A percentile compares a stretch with the other conserved stretches of the same genome.
Evolutionary conservation across 2,329 filamentous ascomycete species (phyloP).

Genomic region (Sordariomycetes sp.): DNA sequence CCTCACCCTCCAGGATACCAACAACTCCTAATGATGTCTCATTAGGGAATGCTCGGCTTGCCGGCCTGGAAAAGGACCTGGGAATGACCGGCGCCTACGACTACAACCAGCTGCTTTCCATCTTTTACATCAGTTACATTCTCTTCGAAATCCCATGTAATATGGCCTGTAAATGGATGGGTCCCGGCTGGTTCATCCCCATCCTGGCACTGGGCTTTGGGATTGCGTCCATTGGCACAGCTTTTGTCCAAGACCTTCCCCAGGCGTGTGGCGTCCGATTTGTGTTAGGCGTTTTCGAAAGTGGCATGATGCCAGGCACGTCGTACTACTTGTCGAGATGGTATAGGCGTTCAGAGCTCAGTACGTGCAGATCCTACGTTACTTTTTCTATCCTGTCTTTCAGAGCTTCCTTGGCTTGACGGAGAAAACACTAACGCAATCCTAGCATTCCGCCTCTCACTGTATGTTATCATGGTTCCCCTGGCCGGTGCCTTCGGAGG

Average conservation of each 20-base stretch:
- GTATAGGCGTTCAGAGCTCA: constrained; percentile 33
- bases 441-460: constrained; percentile 49
- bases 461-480: constrained; percentile 57
- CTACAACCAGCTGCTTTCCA: constrained; percentile 49
- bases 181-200: constrained; percentile 56
- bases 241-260: constrained; percentile 42
- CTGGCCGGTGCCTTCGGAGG: constrained; percentile 59
- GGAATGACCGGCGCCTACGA: constrained; percentile 38
- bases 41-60: constrained; percentile 50
- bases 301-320: constrained; percentile 54
- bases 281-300: constrained; percentile 49
- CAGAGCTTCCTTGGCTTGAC: too few relatives aligned
- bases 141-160: constrained; percentile 54
- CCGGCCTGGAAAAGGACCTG: constrained; percentile 46
- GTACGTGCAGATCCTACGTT: too few relatives aligned
- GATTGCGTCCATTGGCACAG: constrained; percentile 47
- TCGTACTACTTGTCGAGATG: constrained; percentile 55
- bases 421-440: too few relatives aligned
- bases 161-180: constrained; percentile 51
- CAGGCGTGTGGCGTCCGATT: constrained; percentile 45
- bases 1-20: not conserved
- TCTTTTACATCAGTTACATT: constrained; percentile 58
- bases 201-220: constrained; percentile 46
- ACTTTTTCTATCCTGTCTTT: too few relatives aligned
- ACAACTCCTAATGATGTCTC: not conserved